Base-by-base conservation (phyloP, 495 filamentous ascomycete species). In the Ascobolus immersus region DNA sequence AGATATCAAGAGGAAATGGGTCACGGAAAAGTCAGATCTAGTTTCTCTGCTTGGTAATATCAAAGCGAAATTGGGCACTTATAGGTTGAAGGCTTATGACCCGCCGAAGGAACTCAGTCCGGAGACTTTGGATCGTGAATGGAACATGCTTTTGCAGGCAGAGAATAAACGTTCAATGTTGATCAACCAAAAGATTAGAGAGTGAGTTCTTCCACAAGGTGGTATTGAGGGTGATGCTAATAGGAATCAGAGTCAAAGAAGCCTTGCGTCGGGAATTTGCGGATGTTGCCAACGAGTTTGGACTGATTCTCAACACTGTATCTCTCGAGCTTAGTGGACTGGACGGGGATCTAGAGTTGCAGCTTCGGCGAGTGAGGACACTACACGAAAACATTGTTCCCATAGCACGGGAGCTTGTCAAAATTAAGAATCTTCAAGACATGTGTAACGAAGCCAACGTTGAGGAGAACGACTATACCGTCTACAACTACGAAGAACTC, bases 381-480 rank as follows among this genome's bases (percentile, higher is more conserved):
- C 60, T 96, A 9, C 73, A 73, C 45, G 61, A 70, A 26, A 91
- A 73, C 40, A 60, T 96, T 8, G 67, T 76, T 1, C 86, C 86
- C 0, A 64, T 96, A 2, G 80, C 92, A 44, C 65, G 75, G 22
- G 93, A 78, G 54, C 65, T 96, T 14, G 64, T 74, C 36, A 44
- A 46, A 15, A 50, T 50, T 20, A 38, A 46, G 14, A 73, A 72
- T 37, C 84, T 94, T 42, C 73, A 66, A 3, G 69, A 65, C 8
- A 79, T 91, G 53, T 94, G 89, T 50, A 67, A 69, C 26, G 82
- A 96, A 58, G 86, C 86, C 28, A 94, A 94, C 51, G 90, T 93
- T 28, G 86, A 96, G 52, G 86, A 96, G 49, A 96, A 96, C 52
- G 86, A 96, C 53, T 92, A 84, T 55, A 96, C 86, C 4, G 92